Base-by-base conservation (phyloP, 2,329 filamentous ascomycete species). In the Xylariaceae sp. region DNA sequence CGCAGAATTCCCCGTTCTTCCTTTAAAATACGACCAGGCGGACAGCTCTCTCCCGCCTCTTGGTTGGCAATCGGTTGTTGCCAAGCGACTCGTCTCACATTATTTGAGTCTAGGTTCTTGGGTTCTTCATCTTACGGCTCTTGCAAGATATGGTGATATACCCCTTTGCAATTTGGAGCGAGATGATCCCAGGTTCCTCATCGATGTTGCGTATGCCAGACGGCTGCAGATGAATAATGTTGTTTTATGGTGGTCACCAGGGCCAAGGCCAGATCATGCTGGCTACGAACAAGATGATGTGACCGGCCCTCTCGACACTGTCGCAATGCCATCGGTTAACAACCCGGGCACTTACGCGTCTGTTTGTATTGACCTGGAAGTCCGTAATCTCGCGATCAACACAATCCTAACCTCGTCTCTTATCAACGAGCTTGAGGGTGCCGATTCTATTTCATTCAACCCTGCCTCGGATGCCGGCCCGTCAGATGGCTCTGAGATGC, bases 321-420 rank as follows among this genome's bases (percentile, higher is more conserved):
- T 96, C 12, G 87, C 91, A 57, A 96, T 98, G 92, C 94, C 95
- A 1, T 89, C 89, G 12, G 86, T 96, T 71, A 99, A 99, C 72
- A 94, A 92, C 47, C 90, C 94, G 0, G 94, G 93, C 36, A 96
- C 94, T 0, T 99, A 96, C 73, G 90, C 93, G 1, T 96, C 94
- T 0, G 95, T 99, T 2, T 99, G 95, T 71, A 95, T 99, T 61
- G 95, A 99, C 66, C 77, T 99, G 12, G 92, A 96, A 61, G 86
- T 99, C 45, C 90, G 93, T 41, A 99, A 99, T 69, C 82, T 99
- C 12, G 90, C 92, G 4, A 98, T 99, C 77, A 99, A 99, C 76
- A 99, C 96, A 0, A 96, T 99, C 44, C 80, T 99, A 16, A 97
- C 95, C 0, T 96, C 94, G 0, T 96, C 95, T 0, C 84, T 99